A percentile compares a stretch with the other conserved stretches of the same genome.
Conservation (phyloP, 371 early-diverging fungal species). For the Mortierella sp. region DNA sequence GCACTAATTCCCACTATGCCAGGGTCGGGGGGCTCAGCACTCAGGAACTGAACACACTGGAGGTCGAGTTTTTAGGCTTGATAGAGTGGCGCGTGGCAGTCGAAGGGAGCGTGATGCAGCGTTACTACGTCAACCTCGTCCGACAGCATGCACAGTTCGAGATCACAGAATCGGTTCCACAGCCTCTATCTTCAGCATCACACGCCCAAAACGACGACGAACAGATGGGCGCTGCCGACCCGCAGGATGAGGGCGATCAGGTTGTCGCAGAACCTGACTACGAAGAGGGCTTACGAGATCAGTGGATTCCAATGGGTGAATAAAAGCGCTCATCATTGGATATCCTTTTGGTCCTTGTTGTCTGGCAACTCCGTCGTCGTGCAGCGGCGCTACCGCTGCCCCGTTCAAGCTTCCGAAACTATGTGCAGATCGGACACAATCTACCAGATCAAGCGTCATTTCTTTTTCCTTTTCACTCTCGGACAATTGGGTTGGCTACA, state of each 20-base stretch:
- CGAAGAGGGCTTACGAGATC: slow-evolving; percentile 44
- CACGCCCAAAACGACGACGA: slow-evolving; percentile 13
- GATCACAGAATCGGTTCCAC: slow-evolving; percentile 28
- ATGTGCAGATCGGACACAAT: too few relatives aligned
- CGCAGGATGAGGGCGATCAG: slow-evolving; percentile 26
- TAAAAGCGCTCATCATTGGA: slow-evolving; percentile 20
- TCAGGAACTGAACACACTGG: slow-evolving; percentile 94
- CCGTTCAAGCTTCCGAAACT: too few relatives aligned
- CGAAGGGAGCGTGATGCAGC: slow-evolving; percentile 80
- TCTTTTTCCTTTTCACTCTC: not conserved
- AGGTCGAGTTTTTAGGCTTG: slow-evolving; percentile 88
- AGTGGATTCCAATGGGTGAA: slow-evolving; percentile 54
- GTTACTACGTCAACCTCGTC: slow-evolving; percentile 86
- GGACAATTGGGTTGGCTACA: too few relatives aligned
- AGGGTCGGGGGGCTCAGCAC: slow-evolving; percentile 95
- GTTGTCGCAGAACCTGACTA: slow-evolving; percentile 37
- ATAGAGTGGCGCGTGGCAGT: slow-evolving; percentile 92
- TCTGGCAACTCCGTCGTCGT: too few relatives aligned
- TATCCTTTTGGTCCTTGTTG: too few relatives aligned
- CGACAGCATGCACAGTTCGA: slow-evolving; percentile 71
- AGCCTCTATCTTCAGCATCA: slow-evolving; percentile 12
- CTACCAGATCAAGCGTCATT: not conserved
- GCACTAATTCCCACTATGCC: slow-evolving; percentile 90
- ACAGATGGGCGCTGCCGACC: slow-evolving; percentile 9
- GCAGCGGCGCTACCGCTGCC: too few relatives aligned